These are phyloP conservation scores for Geranium rotundifolium DNA, from an alignment of 345 rosid genomes.

Conservation along the genomic window DNA sequence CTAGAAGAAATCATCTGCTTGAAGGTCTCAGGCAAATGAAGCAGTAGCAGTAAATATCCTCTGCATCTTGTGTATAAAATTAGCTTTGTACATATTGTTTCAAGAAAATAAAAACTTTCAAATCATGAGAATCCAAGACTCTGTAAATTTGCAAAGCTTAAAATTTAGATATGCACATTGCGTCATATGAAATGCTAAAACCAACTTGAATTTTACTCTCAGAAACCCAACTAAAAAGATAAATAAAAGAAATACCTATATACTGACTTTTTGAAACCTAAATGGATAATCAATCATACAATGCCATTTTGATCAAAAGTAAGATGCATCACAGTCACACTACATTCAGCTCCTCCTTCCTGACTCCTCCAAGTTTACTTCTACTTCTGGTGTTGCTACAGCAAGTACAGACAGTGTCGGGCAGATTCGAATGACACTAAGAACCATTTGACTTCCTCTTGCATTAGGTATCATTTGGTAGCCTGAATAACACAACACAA, in stretches of 20 bases:
- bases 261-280: neutral
- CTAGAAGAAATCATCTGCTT: conserved; percentile 39
- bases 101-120: neutral
- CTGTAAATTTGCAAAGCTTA: too few relatives aligned
- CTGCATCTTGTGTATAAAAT: neutral
- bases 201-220: too few relatives aligned
- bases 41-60: conserved; percentile 1
- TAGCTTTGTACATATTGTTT: neutral
- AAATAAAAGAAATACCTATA: neutral
- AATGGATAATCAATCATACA: neutral
- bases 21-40: conserved; percentile 19
- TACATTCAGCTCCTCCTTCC: neutral
- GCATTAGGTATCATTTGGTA: conserved; percentile 39
- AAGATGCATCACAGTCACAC: neutral
- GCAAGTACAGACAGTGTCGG: conserved; percentile 3
- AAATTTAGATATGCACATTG: neutral
- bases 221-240: too few relatives aligned
- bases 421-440: conserved; percentile 16
- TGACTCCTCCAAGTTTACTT: conserved; percentile 6
- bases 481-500: conserved; percentile 21
- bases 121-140: neutral
- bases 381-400: conserved; percentile 3
- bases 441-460: conserved; percentile 29
- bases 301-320: neutral
- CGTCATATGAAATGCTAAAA: neutral